Evolutionary conservation across 345 rosid species (phyloP).

Genomic region (Sisymbrium irio): DNA sequence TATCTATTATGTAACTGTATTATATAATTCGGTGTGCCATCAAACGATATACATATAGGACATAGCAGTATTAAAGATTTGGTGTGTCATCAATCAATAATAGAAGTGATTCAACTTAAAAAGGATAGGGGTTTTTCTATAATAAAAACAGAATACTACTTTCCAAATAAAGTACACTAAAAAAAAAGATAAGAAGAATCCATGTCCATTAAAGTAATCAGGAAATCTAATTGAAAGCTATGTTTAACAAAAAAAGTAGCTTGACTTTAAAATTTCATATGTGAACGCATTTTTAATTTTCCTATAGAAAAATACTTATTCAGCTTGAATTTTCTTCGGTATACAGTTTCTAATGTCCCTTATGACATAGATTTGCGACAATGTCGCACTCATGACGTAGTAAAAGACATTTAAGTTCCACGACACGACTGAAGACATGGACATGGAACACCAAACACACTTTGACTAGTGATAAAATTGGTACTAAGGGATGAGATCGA

Average conservation of each 20-base stretch:
- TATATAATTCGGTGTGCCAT: background rate
- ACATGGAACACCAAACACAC: background rate
- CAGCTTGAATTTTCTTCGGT: background rate
- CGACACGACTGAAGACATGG: background rate
- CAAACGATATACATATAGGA: background rate
- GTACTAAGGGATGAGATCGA: background rate
- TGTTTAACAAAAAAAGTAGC: background rate
- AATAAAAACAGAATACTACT: conserved; percentile 13
- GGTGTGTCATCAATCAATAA: background rate
- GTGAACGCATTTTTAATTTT: background rate
- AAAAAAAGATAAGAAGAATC: background rate
- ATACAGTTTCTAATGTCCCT: background rate
- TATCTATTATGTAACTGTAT: too few species aligned
- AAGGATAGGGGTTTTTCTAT: background rate
- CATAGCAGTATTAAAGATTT: background rate
- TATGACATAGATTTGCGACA: conserved; percentile 14
- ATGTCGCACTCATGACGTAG: conserved; percentile 1
- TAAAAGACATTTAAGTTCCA: background rate
- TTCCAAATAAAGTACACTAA: conserved; percentile 16
- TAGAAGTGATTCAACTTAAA: background rate
- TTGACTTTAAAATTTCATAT: conserved; percentile 1
- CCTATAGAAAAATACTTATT: background rate
- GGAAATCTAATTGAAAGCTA: conserved; percentile 18
- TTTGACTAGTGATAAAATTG: background rate
- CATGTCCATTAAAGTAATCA: background rate